Base-by-base conservation (phyloP, 202 grass and related monocot species). In the Bolboschoenoplectus hybrid region DNA sequence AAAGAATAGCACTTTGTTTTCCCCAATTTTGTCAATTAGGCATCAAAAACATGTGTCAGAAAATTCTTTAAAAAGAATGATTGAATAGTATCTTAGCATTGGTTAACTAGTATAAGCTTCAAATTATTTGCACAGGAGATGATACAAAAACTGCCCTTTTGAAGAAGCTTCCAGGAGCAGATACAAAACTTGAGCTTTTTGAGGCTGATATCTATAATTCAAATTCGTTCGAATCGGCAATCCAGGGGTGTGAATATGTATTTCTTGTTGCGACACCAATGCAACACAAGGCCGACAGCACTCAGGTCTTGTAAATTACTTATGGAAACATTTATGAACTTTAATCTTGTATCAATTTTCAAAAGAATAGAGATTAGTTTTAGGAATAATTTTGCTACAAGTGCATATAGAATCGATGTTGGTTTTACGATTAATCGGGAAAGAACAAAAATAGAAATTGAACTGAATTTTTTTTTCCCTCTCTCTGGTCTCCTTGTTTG, bases 191-290 rank as follows among this genome's bases (percentile, higher is more conserved):
- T 64, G 12, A 8, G 3, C 57, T 97, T 12, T 97, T 92, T 82
- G 57, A 92, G 55, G 90, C 94, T 45, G 90, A 94, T 67, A 81
- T 94, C 81, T 94, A 84, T 81, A 74, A 90, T 67, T 81, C 94
- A 52, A 50, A 65, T 69, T 89, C 91, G 3, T 97, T 94, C 68
- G 88, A 86, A 50, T 87, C 91, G 11, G 90, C 91, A 16, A 89
- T 97, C 69, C 39, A 49, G 2, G 90, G 87, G 19, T 97, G 91
- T 61, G 67, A 66, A 11, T 92, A 79, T 78, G 87, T 94, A 20
- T 94, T 97, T 88, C 87, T 93, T 61, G 67, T 89, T 68, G 90
- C 94, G 14, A 97, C 90, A 79, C 90, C 90, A 4, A 20, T 65
- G 17, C 19, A 69, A 55, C 85, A 67, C 74, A 69, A 81, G 4